Base-by-base conservation (phyloP, 2,329 filamentous ascomycete genomes). In the Emergomyces pasteurianus region DNA sequence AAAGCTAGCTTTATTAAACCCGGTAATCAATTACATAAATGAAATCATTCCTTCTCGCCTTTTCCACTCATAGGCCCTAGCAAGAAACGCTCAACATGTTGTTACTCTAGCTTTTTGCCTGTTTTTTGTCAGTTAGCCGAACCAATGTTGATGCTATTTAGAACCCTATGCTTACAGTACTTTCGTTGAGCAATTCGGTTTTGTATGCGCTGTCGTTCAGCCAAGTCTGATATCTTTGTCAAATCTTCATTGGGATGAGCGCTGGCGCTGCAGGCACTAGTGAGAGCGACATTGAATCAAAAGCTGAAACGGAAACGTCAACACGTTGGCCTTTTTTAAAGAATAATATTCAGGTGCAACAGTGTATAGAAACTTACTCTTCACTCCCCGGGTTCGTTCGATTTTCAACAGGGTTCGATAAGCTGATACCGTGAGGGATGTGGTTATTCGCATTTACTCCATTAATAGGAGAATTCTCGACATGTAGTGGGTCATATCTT, bases 211-310 rank as follows among this genome's bases (percentile, higher is more conserved):
- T 92, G 83, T 71, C 94, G 86, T 78, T 97, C 92, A 58, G 92
- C 92, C 63, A 97, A 86, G 75, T 97, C 92, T 61, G 92, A 95
- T 74, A 97, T 96, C 84, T 96, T 95, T 72, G 92, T 96, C 92
- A 94, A 97, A 79, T 97, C 92, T 78, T 97, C 92, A 72, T 96
- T 92, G 60, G 92, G 89, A 74, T 95, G 95, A 69, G 92, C 92
- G 65, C 90, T 95, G 69, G 88, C 88, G 77, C 90, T 95, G 80
- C 95, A 96, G 68, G 92, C 92, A 77, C 90, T 96, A 79, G 90
- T 96, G 64, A 89, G 95, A 72, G 90, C 94, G 58, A 90, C 87
- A 71, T 94, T 89, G 71, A 90, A 97, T 46, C 94, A 89, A 23
- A 68, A 61, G 18, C 60, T 64, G 40, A 53, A 59, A 26, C 14